Conservation (phyloP, 2,329 filamentous ascomycete species). For the Clarireedia monteithiana region DNA sequence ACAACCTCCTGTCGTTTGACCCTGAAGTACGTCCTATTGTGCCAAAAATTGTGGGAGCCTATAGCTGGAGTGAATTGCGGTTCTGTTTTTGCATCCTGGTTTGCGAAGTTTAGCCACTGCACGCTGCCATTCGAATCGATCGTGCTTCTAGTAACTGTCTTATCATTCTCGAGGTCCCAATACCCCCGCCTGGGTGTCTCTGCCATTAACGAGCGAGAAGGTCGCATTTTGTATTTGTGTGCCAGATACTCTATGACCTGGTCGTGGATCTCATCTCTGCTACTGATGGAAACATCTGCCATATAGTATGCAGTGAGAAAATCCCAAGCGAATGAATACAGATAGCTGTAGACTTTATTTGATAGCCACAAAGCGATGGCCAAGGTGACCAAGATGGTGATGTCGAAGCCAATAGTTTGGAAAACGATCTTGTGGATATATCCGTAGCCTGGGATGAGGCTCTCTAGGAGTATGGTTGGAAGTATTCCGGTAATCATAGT, state of each 20-base stretch:
- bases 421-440: conserved; percentile 26
- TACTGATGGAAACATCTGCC: conserved; percentile 44
- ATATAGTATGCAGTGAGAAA: conserved; percentile 39
- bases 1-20: conserved; percentile 28
- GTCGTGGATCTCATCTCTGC: conserved; percentile 48
- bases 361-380: conserved; percentile 32
- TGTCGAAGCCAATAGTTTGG: conserved; percentile 24
- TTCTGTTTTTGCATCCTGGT: conserved; percentile 44
- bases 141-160: conserved; percentile 39
- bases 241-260: conserved; percentile 54
- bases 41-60: conserved; percentile 48
- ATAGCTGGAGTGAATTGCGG: conserved; percentile 48
- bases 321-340: conserved; percentile 30
- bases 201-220: conserved; percentile 45
- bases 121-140: conserved; percentile 32
- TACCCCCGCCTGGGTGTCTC: conserved; percentile 47
- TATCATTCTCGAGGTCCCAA: conserved; percentile 39
- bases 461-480: conserved; percentile 24
- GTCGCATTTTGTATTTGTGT: conserved; percentile 41
- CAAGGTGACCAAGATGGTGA: conserved; percentile 25
- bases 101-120: conserved; percentile 51
- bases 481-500: conserved; percentile 9
- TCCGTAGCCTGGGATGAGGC: conserved; percentile 28
- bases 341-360: conserved; percentile 33
- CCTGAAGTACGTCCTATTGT: conserved; percentile 42